Percentiles rank a stretch among this genome's conserved stretches.
Evolutionary conservation across 768 basidiomycete genomes (phyloP).

Genomic region (Boletus tylopilopsis): DNA sequence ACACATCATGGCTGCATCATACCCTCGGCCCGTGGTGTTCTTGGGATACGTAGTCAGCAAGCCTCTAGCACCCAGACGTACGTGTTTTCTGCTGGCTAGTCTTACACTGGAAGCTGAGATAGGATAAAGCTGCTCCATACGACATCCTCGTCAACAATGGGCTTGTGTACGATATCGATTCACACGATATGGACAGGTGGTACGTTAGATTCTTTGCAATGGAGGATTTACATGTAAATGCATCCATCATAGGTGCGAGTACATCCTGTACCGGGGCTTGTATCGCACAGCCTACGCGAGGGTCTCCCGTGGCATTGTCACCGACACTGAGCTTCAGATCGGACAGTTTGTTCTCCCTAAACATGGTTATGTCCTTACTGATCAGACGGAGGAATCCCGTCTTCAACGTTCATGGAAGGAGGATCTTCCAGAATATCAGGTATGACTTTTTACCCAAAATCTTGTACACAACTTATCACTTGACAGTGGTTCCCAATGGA

Average conservation of each 20-base stretch:
- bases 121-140: conserved; percentile 62
- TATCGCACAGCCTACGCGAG: conserved; percentile 82
- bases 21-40: conserved; percentile 74
- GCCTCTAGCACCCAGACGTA: conserved; percentile 61
- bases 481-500: conserved; percentile 73
- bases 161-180: conserved; percentile 73
- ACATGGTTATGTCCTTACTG: conserved; percentile 47
- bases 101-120: conserved; percentile 7
- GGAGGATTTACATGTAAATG: background rate
- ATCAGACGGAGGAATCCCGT: conserved; percentile 59
- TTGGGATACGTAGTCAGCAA: conserved; percentile 78
- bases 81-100: conserved; percentile 24
- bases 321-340: conserved; percentile 88
- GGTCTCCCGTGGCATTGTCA: conserved; percentile 77
- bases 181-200: conserved; percentile 70
- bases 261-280: conserved; percentile 79
- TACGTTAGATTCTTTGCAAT: conserved; percentile 24
- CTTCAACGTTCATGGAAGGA: conserved; percentile 69
- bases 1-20: conserved; percentile 66
- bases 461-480: background rate
- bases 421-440: conserved; percentile 60
- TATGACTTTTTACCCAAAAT: conserved; percentile 30
- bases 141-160: conserved; percentile 76
- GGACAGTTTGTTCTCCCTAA: conserved; percentile 78
- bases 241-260: conserved; percentile 67